Percentiles rank a stretch among this genome's conserved stretches.
These are phyloP conservation scores for Candida mattraensis DNA, from an alignment of 805 yeast species.

Conservation along the genomic window DNA sequence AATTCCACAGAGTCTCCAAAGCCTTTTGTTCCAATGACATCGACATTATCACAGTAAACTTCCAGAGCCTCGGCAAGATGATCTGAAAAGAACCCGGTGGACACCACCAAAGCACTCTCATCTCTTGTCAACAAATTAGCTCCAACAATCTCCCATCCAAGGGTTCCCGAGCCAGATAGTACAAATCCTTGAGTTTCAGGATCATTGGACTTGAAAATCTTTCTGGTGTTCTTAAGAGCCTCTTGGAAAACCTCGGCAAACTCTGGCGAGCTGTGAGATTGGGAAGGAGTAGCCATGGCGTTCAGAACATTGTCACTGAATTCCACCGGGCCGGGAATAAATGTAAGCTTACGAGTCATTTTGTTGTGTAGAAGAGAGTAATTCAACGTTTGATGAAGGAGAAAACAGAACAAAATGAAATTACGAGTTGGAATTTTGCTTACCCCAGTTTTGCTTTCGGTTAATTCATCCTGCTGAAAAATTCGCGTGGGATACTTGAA, in stretches of 20 bases:
- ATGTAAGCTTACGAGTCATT: conserved; percentile 34
- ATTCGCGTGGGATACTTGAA: no score
- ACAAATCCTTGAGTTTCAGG: conserved; percentile 76
- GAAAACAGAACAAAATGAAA: no score
- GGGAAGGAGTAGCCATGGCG: conserved; percentile 81
- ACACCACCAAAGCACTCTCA: conserved; percentile 75
- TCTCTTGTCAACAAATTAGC: conserved; percentile 67
- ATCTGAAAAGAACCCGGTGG: conserved; percentile 90
- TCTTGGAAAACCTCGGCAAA: conserved; percentile 73
- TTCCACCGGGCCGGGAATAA: conserved; percentile 39
- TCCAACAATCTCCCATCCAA: conserved; percentile 92
- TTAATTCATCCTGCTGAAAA: neutral
- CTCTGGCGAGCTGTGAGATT: conserved; percentile 88
- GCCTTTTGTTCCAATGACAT: conserved; percentile 60
- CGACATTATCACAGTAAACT: conserved; percentile 75
- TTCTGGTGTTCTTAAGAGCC: conserved; percentile 66
- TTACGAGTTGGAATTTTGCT: no score
- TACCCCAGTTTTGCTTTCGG: no score
- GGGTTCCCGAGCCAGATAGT: conserved; percentile 86
- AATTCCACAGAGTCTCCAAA: conserved; percentile 71
- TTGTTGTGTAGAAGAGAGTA: conserved; percentile 1
- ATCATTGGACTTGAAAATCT: conserved; percentile 68
- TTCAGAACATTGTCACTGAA: conserved; percentile 75
- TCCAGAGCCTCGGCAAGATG: conserved; percentile 73
- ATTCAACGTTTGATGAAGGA: no score